Evolutionary conservation across 805 yeast genomes (phyloP), one percentile per base, ranked within the genome.

Genomic region (Hanseniaspora singularis): DNA sequence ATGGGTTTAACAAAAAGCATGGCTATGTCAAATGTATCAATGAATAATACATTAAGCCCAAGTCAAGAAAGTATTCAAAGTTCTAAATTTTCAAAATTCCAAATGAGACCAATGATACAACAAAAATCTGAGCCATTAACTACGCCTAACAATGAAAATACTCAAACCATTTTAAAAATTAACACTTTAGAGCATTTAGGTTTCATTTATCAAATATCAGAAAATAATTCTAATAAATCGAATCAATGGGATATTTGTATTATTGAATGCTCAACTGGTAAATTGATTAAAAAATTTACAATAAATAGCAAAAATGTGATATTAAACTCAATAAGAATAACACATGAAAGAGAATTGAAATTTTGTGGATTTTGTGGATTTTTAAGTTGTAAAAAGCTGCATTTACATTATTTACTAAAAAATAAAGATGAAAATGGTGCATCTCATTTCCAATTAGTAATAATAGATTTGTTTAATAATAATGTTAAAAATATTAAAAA

Each of bases 311-410:
- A 37, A 8, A 15, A 37, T 31, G 48, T 44, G 9, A 22, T 30
- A 1, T n/a, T 44, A n/a, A 12, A 30, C 10, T 19, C 81, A 0
- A 71, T 86, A 51, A 66, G 70, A 49, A 92, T 82, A 1, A 76
- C 84, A 52, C 94, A 86, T 58, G 79, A 82, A 36, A 86, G 80
- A 53, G 94, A 94, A 5, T 77, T 86, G 0, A 95, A 86, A 18
- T 47, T 47, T 64, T 86, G 96, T 63, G 72, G 81, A 38, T 86
- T 86, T 62, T 86, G 96, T 66, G 96, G 96, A 2, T 81, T 94
- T 65, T 86, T 83, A 0, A 80, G 94, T 0, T 72, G 86, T 33
- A 71, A 76, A 19, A 72, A 88, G 3, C 70, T 86, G 45, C 79
- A 89, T 1, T 66, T 85, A 18, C 79, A 79, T 1, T 86, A 86